Evolutionary conservation across 176 grass and related monocot genomes (phyloP), one percentile per base, ranked within the genome.

Genomic region (Urochloa ruziziensis): DNA sequence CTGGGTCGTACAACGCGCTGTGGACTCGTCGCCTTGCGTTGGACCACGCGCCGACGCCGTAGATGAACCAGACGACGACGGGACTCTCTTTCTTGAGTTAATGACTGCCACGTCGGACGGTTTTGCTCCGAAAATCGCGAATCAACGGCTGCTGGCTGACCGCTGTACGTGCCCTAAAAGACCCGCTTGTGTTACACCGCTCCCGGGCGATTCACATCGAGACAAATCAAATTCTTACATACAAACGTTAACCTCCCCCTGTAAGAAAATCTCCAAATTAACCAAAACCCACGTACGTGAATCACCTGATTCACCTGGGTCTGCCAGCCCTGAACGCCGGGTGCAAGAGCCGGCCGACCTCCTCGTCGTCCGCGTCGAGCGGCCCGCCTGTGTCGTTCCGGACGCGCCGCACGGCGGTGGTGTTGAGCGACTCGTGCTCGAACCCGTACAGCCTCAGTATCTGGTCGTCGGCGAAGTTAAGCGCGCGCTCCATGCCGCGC

Each of bases 391-490:
- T 85, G 17, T 91, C 81, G 27, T 93, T 93, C 82, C 85, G 85
- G 71, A 90, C 67, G 25, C 89, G 86, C 29, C 67, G 88, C 39
- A 98, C 86, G 58, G 75, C 85, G 42, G 83, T 92, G 71, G 75
- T 88, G 25, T 89, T 82, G 52, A 98, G 86, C 63, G 89, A 87
- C 84, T 87, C 57, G 85, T 98, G 96, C 65, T 47, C 67, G 62
- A 98, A 98, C 18, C 96, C 96, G 64, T 98, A 98, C 23, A 98
- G 80, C 34, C 78, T 63, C 34, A 98, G 79, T 48, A 98, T 85
- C 74, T 98, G 96, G 85, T 95, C 94, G 58, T 98, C 93, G 13
- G 91, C 93, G 72, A 98, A 98, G 89, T 91, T 98, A 79, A 93
- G 74, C 27, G 93, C 93, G 19, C 96, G 91, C 58, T 98, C 93